These are phyloP conservation scores for Mortierella sp. DNA, from an alignment of 371 early-diverging fungal genomes.

Conservation along the genomic window DNA sequence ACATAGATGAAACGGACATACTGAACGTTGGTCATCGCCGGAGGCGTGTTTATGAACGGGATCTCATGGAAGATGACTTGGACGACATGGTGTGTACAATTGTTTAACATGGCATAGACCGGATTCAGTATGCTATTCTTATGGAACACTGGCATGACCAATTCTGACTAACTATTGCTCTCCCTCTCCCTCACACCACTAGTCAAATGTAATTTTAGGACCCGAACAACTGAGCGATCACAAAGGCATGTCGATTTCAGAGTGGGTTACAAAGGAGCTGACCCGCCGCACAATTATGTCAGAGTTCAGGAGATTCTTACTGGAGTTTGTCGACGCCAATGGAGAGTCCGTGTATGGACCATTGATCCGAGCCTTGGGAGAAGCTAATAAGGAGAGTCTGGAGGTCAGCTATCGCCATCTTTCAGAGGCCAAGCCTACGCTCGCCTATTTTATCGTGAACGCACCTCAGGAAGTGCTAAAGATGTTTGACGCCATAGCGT, in stretches of 20 bases:
- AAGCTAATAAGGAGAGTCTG: slow-evolving; percentile 90
- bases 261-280: slow-evolving; percentile 84
- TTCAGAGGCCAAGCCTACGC: slow-evolving; percentile 76
- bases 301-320: slow-evolving; percentile 91
- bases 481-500: slow-evolving; percentile 95
- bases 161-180: neutral
- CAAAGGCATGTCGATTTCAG: slow-evolving; percentile 70
- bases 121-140: neutral
- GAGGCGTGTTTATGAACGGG: slow-evolving; percentile 68
- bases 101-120: neutral
- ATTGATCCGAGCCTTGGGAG: slow-evolving; percentile 91
- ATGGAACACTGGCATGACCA: neutral
- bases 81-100: slow-evolving; percentile 67
- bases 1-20: slow-evolving; percentile 62
- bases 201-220: slow-evolving; percentile 68
- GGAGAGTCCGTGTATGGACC: slow-evolving; percentile 95
- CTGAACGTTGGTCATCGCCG: slow-evolving; percentile 72
- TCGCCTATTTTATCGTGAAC: slow-evolving; percentile 92
- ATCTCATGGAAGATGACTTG: slow-evolving; percentile 69
- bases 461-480: slow-evolving; percentile 89
- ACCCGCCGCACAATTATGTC: slow-evolving; percentile 85
- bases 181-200: slow-evolving; percentile 15
- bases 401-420: slow-evolving; percentile 92
- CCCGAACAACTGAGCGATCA: slow-evolving; percentile 63
- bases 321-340: slow-evolving; percentile 84